Evolutionary conservation across 2,329 filamentous ascomycete genomes (phyloP).

Genomic region (Elsinoe australis): DNA sequence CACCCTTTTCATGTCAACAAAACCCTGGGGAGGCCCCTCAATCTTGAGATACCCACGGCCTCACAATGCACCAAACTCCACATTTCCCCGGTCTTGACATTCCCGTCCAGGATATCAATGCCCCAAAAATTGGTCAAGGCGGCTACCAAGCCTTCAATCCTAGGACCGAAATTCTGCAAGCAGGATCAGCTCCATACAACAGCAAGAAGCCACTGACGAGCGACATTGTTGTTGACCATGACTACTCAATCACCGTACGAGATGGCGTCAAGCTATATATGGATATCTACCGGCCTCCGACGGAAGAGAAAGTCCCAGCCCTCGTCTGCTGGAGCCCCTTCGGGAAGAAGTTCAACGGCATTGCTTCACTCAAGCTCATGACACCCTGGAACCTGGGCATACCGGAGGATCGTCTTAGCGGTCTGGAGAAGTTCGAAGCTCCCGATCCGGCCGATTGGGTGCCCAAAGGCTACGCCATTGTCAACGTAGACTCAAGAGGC

Average conservation of each 20-base stretch:
- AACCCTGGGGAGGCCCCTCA: background rate
- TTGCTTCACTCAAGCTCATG: constrained; percentile 14
- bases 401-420: constrained; percentile 19
- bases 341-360: constrained; percentile 37
- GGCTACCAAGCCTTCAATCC: constrained; percentile 37
- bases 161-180: constrained; percentile 34
- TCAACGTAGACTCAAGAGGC: constrained; percentile 30
- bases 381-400: constrained; percentile 16
- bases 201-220: constrained; percentile 30
- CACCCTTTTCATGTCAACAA: background rate
- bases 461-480: constrained; percentile 29
- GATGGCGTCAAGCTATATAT: constrained; percentile 37
- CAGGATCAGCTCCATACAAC: constrained; percentile 34
- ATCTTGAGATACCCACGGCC: background rate
- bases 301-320: constrained; percentile 35
- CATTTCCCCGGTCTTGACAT: background rate
- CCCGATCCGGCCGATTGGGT: constrained; percentile 35
- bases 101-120: constrained; percentile 26
- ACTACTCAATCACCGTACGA: constrained; percentile 37
- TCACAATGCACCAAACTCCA: background rate
- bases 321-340: constrained; percentile 40
- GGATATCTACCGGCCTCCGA: constrained; percentile 38
- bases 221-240: constrained; percentile 38
- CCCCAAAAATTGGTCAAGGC: constrained; percentile 35
- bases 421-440: constrained; percentile 39